phyloP scores from a whole-genome alignment of 768 basidiomycete species.

The Mycena floridula region DNA sequence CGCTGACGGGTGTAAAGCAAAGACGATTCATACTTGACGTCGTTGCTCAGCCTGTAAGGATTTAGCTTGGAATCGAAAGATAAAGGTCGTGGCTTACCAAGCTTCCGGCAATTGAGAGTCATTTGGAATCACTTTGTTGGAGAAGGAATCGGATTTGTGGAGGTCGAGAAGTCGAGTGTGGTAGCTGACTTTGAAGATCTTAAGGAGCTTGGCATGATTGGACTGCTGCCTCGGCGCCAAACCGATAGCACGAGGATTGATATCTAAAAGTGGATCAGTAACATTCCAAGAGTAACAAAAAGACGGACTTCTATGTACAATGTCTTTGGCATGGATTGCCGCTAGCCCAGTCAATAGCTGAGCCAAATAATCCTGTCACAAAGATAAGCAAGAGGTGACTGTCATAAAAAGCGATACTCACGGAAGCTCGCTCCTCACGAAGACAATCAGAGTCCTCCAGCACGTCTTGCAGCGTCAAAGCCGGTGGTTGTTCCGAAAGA shows the following conservation, averaged over 20 bases:
- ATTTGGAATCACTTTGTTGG: conserved; percentile 22
- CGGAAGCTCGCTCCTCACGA: conserved; percentile 65
- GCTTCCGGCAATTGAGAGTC: conserved; percentile 43
- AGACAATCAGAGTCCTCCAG: conserved; percentile 73
- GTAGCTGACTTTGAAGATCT: conserved; percentile 69
- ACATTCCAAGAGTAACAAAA: background rate
- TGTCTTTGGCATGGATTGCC: conserved; percentile 53
- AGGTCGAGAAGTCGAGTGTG: conserved; percentile 70
- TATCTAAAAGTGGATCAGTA: conserved; percentile 30
- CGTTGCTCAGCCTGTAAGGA: conserved; percentile 59
- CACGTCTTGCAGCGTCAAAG: conserved; percentile 63
- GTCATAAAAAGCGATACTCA: conserved; percentile 25
- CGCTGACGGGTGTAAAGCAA: conserved; percentile 65
- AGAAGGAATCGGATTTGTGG: conserved; percentile 69
- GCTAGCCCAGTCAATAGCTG: conserved; percentile 71
- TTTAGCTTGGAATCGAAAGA: background rate
- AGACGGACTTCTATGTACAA: conserved; percentile 65
- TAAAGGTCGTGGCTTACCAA: conserved; percentile 21
- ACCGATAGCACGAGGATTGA: conserved; percentile 54
- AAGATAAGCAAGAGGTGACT: background rate
- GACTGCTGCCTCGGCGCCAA: conserved; percentile 46
- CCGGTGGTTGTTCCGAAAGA: conserved; percentile 65
- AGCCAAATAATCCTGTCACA: conserved; percentile 60
- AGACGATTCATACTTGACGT: conserved; percentile 74
- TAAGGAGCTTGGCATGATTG: conserved; percentile 58